Conservation (phyloP, 495 filamentous ascomycete genomes). For the Aspergillus sparsus region DNA sequence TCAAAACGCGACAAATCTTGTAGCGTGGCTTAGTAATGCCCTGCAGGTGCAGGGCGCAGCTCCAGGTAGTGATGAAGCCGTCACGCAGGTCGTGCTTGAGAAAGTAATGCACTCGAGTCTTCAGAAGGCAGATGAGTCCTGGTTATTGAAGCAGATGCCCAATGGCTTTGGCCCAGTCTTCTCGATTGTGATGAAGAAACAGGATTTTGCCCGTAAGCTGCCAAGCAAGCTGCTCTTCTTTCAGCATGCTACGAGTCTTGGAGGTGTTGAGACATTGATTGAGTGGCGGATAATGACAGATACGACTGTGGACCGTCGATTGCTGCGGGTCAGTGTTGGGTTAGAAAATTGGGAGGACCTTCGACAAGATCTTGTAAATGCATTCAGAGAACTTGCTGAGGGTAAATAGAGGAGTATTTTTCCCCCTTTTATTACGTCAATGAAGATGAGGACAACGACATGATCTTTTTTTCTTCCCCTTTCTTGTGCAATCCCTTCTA, state of each 20-base stretch:
- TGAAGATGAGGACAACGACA: not conserved
- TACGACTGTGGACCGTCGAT: conserved; percentile 62
- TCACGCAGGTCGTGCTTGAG: conserved; percentile 54
- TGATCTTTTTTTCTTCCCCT: not conserved
- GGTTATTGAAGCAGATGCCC: conserved; percentile 89
- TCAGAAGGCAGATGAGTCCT: conserved; percentile 64
- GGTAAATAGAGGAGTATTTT: conserved; percentile 12
- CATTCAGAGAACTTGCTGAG: conserved; percentile 48
- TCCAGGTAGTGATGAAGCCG: conserved; percentile 38
- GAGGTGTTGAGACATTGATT: conserved; percentile 91
- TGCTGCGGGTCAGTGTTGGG: conserved; percentile 83
- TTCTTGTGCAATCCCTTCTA: not conserved
- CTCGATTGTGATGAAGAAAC: conserved; percentile 62
- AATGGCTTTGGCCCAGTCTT: conserved; percentile 90
- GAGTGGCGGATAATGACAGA: conserved; percentile 75
- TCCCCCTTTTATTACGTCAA: not conserved
- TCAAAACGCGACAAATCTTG: conserved; percentile 64
- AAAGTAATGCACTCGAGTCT: conserved; percentile 74
- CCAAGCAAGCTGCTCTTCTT: conserved; percentile 80
- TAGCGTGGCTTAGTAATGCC: conserved; percentile 64
- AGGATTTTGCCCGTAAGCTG: conserved; percentile 61
- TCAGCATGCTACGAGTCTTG: conserved; percentile 92
- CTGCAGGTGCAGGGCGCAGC: conserved; percentile 36
- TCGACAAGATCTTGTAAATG: conserved; percentile 69
- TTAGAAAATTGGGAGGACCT: conserved; percentile 88